Evolutionary conservation across 2,329 filamentous ascomycete species (phyloP), one percentile per base, ranked within the genome.

Genomic region (Pseudogymnoascus sp.): DNA sequence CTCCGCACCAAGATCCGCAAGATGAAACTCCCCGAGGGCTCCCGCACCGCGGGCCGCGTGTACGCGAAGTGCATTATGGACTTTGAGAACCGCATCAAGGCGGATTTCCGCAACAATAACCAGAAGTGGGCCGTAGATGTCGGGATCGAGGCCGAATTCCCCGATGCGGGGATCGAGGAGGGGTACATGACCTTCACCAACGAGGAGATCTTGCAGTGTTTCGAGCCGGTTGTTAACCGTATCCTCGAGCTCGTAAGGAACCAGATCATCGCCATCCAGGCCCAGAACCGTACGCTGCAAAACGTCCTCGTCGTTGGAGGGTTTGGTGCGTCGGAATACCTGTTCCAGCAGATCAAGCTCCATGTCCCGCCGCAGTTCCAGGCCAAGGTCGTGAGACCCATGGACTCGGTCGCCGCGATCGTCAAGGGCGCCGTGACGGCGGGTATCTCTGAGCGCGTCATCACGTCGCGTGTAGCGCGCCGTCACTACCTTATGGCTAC

Each of bases 51-150:
- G n/a, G 93, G 93, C 46, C 92, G 93, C 77, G 95, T 99, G 62
- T 97, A 97, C 76, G 93, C 93, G 69, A 97, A 97, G 80, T 97
- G 93, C 76, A 97, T 99, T 77, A 97, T 97, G 93, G 95, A 99
- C 78, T 99, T 99, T 72, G 95, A 99, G 81, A 97, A 97, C 84
- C 84, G 95, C 76, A 97, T 99, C 84, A 99, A 99, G 83, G 95
- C 95, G 60, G 95, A 97, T 77, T 99, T 99, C 88, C 87, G 95
- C 68, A 97, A 97, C 80, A 97, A 97, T 76, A 93, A 93, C 60
- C 93, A 97, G 77, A 97, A 97, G 77, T 97, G 95, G 95, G 95
- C 95, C 50, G 93, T 97, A 19, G 95, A 99, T 74, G 95, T 99
- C 60, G 95, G 95, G 73, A 97, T 99, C 72, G 95, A 99, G 80